Conservation (phyloP, 2,329 filamentous ascomycete species). For the Periconia sp. region DNA sequence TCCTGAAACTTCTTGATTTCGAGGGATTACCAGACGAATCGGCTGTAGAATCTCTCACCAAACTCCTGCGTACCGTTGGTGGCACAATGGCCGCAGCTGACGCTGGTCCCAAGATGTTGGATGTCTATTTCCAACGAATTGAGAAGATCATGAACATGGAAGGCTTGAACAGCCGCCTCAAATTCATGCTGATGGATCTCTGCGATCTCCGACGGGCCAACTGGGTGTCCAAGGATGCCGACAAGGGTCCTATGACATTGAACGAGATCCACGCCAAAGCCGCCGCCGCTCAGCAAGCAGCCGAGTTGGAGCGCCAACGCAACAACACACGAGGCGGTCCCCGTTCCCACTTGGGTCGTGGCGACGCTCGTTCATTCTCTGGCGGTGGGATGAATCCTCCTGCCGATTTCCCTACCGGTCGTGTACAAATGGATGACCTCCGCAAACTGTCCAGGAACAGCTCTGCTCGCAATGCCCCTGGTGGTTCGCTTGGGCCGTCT, state of each 20-base stretch:
- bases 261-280: conserved; percentile 87
- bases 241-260: conserved; percentile 97
- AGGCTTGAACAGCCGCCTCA: conserved; percentile 76
- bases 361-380: conserved; percentile 84
- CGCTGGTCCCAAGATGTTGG: conserved; percentile 84
- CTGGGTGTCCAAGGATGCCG: conserved; percentile 85
- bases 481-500: conserved; percentile 66
- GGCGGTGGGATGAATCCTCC: conserved; percentile 70
- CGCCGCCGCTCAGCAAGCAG: conserved; percentile 76
- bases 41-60: conserved; percentile 92
- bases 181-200: conserved; percentile 96
- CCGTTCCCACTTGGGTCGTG: conserved; percentile 74
- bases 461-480: conserved; percentile 56
- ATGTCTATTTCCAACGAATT: conserved; percentile 91
- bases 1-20: conserved; percentile 95
- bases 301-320: conserved; percentile 65
- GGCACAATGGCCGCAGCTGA: conserved; percentile 77
- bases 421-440: conserved; percentile 88
- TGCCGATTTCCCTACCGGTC: conserved; percentile 71
- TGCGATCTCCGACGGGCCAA: conserved; percentile 75
- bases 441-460: conserved; percentile 71
- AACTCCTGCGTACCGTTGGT: conserved; percentile 90
- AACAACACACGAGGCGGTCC: conserved; percentile 67
- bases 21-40: conserved; percentile 91
- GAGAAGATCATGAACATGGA: conserved; percentile 77